Percentiles rank a stretch among this genome's conserved stretches.
phyloP scores from a whole-genome alignment of 192 early-diverging fungal species.

The Rhizophagus prolifer region DNA sequence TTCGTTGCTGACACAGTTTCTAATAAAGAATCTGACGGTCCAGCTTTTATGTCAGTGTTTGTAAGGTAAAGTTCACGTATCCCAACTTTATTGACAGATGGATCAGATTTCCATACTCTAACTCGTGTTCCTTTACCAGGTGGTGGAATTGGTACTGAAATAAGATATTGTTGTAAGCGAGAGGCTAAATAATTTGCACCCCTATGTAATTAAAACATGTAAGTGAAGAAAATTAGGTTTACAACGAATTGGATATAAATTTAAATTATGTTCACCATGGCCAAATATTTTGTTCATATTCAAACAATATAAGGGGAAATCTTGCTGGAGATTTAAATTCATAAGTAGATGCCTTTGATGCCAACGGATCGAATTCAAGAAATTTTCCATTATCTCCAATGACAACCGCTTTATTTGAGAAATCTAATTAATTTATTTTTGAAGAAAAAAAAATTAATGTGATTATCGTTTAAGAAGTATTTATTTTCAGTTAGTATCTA shows the following conservation, averaged over 20 bases:
- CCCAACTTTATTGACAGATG: conserved; percentile 7
- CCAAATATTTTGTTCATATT: conserved; percentile 11
- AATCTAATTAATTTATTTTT: neutral
- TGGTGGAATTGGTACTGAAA: neutral
- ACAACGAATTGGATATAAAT: neutral
- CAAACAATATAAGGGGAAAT: neutral
- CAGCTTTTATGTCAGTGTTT: neutral
- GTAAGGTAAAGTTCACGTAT: neutral
- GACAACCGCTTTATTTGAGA: neutral
- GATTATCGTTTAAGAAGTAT: neutral
- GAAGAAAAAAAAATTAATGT: too few species aligned
- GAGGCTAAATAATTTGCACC: conserved; percentile 6
- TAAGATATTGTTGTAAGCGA: neutral
- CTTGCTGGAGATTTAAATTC: neutral
- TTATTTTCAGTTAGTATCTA: too few species aligned
- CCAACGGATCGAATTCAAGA: neutral
- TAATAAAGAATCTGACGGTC: neutral
- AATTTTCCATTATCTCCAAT: neutral
- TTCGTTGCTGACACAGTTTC: neutral
- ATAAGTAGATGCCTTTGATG: too few species aligned
- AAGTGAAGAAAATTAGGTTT: neutral
- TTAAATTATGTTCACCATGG: neutral
- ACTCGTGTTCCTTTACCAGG: neutral
- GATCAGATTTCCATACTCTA: neutral
- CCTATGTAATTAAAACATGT: neutral